These are phyloP conservation scores for Ophiocordyceps polyrhachis-furcata DNA, from an alignment of 2,329 filamentous ascomycete genomes.

Conservation along the genomic window DNA sequence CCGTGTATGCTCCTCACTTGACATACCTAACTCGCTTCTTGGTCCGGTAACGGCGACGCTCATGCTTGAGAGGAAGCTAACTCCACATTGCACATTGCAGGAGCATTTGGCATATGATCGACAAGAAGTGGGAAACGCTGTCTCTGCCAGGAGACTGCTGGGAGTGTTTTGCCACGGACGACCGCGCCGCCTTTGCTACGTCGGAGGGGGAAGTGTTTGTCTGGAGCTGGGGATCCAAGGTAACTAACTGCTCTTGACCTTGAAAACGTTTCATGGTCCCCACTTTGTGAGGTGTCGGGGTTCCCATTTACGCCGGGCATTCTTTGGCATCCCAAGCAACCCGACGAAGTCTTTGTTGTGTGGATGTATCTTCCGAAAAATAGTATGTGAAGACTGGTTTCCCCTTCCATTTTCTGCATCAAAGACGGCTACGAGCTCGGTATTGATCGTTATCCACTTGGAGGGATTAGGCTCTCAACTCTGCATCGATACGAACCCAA, in stretches of 20 bases:
- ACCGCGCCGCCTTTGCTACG: conserved; percentile 7
- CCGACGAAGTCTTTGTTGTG: neutral
- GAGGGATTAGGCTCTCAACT: too few species aligned
- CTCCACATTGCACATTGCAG: conserved; percentile 2
- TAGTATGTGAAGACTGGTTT: neutral
- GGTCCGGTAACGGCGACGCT: neutral
- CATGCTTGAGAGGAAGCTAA: neutral
- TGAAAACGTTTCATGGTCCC: too few species aligned
- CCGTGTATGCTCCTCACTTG: conserved; percentile 2
- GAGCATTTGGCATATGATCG: conserved; percentile 6
- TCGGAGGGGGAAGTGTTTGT: conserved; percentile 6
- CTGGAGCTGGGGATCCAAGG: conserved; percentile 7
- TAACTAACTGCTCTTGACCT: conserved; percentile 5
- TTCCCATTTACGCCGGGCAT: neutral
- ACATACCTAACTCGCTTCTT: neutral
- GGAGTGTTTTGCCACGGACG: conserved; percentile 5
- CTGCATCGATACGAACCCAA: too few species aligned
- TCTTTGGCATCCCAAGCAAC: neutral
- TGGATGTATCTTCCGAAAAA: neutral
- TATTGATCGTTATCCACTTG: too few species aligned
- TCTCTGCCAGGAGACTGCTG: conserved; percentile 5
- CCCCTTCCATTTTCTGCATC: neutral
- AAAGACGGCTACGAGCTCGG: neutral
- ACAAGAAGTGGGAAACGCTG: conserved; percentile 5
- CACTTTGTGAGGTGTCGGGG: too few species aligned